Base-by-base conservation (phyloP, 148 eudicot species). In the Cornus controversa region DNA sequence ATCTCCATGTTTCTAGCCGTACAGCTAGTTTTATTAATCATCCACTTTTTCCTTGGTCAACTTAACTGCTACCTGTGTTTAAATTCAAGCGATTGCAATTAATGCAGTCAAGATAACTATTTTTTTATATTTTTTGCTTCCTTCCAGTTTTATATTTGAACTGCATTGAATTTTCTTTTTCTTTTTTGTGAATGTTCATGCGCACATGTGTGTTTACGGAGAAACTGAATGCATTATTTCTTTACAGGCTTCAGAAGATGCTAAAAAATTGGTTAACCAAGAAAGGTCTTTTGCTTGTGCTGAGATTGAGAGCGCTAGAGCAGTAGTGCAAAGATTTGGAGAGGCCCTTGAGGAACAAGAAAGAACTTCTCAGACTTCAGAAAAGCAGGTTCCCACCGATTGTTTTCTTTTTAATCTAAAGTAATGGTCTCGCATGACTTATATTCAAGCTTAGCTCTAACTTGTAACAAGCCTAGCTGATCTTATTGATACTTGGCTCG, bases 221-320 rank as follows among this genome's bases (percentile, higher is more conserved):
- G 26, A 42, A 70, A 42, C 22, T 34, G 40, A 67, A 62, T 45
- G 45, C 18, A 13, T 50, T 60, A 3, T 60, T 60, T 18, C 37
- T 80, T 78, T 85, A 58, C 78, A 96, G 99, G 98, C 99, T 81
- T 96, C 99, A 54, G 99, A 96, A 84, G 99, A 96, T 88, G 99
- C 98, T 80, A 96, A 96, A 82, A 90, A 92, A 80, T 79, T 96
- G 85, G 99, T 96, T 63, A 96, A 78, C 87, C 99, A 96, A 84
- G 99, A 96, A 90, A 91, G 94, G 69, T 96, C 99, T 24, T 96
- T 93, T 82, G 99, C 98, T 62, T 96, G 99, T 88, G 98, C 99
- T 14, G 99, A 96, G 87, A 96, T 96, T 8, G 98, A 93, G 82
- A 96, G 98, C 82, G 99, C 99, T 45, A 89, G 97, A 80, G 94